Percentiles rank a stretch among this genome's conserved stretches.
Conservation (phyloP, 345 rosid genomes). For the Reutealis trisperma region DNA sequence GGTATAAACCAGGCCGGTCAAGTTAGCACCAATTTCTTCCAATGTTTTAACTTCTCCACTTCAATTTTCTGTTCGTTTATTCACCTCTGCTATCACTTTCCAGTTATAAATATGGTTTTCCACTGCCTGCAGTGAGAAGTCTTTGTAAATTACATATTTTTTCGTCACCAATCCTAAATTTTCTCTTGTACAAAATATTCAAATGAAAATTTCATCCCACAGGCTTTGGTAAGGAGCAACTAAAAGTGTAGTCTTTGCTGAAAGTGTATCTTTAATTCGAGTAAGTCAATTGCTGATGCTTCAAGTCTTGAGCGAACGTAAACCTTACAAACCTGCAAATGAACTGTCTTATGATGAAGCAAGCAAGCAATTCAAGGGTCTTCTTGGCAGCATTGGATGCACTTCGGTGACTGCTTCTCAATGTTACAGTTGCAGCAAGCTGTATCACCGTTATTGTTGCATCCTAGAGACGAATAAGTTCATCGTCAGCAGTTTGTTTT, state of each 20-base stretch:
- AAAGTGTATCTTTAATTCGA: too few species aligned
- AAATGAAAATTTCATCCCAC: background rate
- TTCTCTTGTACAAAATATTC: background rate
- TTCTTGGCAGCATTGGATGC: slow-evolving; percentile 65
- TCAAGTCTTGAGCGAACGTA: background rate
- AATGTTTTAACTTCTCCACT: background rate
- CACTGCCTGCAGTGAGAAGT: background rate
- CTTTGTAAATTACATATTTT: background rate
- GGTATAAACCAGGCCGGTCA: too few species aligned
- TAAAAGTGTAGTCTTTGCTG: background rate
- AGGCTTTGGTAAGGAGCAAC: background rate
- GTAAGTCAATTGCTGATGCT: background rate
- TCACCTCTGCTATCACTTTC: background rate
- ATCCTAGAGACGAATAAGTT: slow-evolving; percentile 41
- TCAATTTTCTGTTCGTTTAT: background rate
- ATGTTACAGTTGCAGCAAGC: slow-evolving; percentile 77
- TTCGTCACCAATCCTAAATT: background rate
- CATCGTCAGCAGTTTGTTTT: background rate
- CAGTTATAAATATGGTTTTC: background rate
- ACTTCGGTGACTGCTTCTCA: slow-evolving; percentile 61
- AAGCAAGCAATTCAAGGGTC: slow-evolving; percentile 24
- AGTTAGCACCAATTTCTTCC: too few species aligned
- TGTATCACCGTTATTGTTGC: slow-evolving; percentile 75
- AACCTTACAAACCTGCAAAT: background rate
- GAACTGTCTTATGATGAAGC: background rate